Evolutionary conservation across 441 rosid genomes (phyloP), one percentile per base, ranked within the genome.

Genomic region (Euphorbia schlechtendalii): DNA sequence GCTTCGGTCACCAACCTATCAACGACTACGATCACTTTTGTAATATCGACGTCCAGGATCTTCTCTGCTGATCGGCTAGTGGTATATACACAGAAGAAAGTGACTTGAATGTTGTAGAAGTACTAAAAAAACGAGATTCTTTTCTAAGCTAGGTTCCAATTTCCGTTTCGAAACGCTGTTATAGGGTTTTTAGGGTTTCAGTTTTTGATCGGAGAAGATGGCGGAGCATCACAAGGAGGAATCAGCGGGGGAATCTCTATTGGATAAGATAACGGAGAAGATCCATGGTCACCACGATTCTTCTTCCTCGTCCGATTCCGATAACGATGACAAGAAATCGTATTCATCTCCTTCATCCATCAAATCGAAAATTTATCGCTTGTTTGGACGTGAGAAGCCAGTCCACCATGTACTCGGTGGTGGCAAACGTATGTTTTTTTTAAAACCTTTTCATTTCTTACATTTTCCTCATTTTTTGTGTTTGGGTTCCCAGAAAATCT

Each of bases 371-470:
- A 67, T 85, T 60, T 82, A 68, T 59, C 89, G 90, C 45, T 86
- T 92, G 38, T 90, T 89, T n/a, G 98, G 96, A 27, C 81, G 96
- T 55, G 94, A 92, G 63, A 73, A 76, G 75, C 94, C 98, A 27
- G 85, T 89, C 14, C 96, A 92, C 74, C 76, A 78, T 70, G 88
- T 89, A 61, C 71, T 92, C n/a, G 98, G 98, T 52, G 97, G 98
- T 27, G 86, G 92, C 61, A 86, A 82, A 75, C 87, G 92, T 86
- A 80, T 11, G 80, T 56, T 3, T 69, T 34, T 43, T 2, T 55
- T 49, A 12, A 60, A 2, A 13, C 4, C 17, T 64, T 63, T 55
- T 52, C 46, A 9, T 1, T 8, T 43, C 41, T 38, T 54, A 6
- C 6, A 32, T 3, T 11, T 8, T n/a, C 52, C 27, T 46, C 30